Evolutionary conservation across 108 stramenopile genomes (phyloP).

Genomic region (Pseudonitzschia pungens): DNA sequence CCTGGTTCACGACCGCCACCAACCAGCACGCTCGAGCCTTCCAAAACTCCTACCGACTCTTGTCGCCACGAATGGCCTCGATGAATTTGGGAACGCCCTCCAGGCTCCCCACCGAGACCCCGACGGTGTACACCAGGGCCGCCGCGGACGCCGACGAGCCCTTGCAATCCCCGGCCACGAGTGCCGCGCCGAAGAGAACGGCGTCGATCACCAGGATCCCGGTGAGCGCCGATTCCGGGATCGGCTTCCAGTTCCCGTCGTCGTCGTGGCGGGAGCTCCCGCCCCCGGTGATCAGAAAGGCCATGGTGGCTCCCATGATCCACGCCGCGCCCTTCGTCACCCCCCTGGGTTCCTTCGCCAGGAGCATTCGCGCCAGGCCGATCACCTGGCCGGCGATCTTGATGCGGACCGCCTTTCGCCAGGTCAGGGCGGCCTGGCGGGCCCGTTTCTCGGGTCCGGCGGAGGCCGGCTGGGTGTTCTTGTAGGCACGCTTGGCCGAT

Average conservation of each 20-base stretch:
- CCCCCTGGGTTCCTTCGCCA: not conserved
- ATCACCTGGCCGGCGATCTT: conserved; percentile 18
- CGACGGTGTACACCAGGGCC: not conserved
- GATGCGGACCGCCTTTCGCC: conserved; percentile 9
- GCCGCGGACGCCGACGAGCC: not conserved
- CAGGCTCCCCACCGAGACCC: not conserved
- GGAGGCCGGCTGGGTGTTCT: conserved; percentile 17
- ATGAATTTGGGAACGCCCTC: conserved; percentile 3
- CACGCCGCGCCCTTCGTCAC: conserved; percentile 16
- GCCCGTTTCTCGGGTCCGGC: conserved; percentile 9
- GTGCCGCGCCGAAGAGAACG: not conserved
- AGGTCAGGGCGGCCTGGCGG: conserved; percentile 20
- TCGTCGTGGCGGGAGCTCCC: conserved; percentile 15
- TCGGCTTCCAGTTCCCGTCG: conserved; percentile 17
- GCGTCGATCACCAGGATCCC: not conserved
- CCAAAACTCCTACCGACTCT: too few relatives aligned
- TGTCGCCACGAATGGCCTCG: not conserved
- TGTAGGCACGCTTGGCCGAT: conserved; percentile 19
- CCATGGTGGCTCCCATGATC: conserved; percentile 7
- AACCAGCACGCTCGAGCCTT: too few relatives aligned
- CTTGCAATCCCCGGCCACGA: not conserved
- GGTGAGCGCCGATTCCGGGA: not conserved
- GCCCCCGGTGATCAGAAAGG: conserved; percentile 9
- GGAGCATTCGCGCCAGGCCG: conserved; percentile 5
- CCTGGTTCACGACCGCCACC: too few relatives aligned